A percentile compares a stretch with the other conserved stretches of the same genome.
Conservation (phyloP, 345 rosid genomes). For the Eucalyptus erythrocorys region DNA sequence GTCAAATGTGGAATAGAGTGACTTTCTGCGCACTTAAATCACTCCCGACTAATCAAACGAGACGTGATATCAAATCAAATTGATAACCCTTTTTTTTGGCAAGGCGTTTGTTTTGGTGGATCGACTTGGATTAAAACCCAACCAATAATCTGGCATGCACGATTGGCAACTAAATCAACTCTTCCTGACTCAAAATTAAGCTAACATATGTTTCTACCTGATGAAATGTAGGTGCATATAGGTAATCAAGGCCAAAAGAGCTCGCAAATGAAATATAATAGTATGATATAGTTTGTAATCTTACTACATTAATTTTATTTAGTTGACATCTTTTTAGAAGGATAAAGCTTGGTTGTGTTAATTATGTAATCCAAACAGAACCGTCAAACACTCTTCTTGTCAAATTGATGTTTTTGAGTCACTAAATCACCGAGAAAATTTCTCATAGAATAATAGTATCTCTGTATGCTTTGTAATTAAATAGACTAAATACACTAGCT, state of each 20-base stretch:
- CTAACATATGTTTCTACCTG: background rate
- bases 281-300: background rate
- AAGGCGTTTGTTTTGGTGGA: background rate
- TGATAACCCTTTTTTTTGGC: background rate
- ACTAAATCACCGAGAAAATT: background rate
- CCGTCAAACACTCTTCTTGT: background rate
- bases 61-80: background rate
- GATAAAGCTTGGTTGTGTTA: background rate
- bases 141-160: background rate
- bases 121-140: background rate
- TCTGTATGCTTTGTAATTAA: background rate
- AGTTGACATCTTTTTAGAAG: background rate
- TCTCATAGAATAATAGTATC: background rate
- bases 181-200: background rate
- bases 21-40: background rate
- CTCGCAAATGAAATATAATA: background rate
- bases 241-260: background rate
- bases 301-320: background rate
- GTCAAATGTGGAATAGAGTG: background rate
- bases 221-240: background rate
- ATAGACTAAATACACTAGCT: too few relatives aligned
- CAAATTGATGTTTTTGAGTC: background rate
- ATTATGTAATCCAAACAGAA: background rate
- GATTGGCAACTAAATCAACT: background rate
- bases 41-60: background rate